Evolutionary conservation across 2,329 filamentous ascomycete species (phyloP), one percentile per base, ranked within the genome.

Genomic region (Didymella keratinophila): DNA sequence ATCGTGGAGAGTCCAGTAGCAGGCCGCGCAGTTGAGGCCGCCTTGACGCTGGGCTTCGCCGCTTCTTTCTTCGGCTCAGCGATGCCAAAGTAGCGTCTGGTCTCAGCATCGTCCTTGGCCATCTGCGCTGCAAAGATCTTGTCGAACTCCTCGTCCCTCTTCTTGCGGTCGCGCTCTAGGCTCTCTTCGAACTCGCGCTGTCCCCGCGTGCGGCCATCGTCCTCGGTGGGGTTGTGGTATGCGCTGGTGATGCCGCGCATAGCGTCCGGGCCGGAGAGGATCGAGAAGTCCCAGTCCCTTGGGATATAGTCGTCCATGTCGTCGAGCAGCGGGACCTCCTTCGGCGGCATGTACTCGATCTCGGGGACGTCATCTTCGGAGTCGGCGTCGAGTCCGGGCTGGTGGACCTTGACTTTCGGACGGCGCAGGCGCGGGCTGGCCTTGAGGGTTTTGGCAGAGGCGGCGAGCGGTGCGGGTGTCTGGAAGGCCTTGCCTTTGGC

Each of bases 271-370:
- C 81, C 81, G 60, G 81, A 76, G 61, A 87, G 83, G 62, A 82
- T 79, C 18, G 61, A 81, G 56, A 84, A 82, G 9, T 79, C 78
- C 44, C 81, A 82, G 65, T 85, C 79, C 4, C 87, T 87, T 16
- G 70, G 70, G 14, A 72, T 48, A 61, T 90, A 86, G 57, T 90
- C 83, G 52, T 92, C 89, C 20, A 89, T 90, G 66, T 89, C 82
- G 69, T 91, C 91, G 0, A 86, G 85, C 11, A 87, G 79, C n/a
- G 87, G 75, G 3, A 75, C 56, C 48, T 88, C 84, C 60, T 83
- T 88, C 0, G 92, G 92, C 6, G 94, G 92, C 74, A 92, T 93
- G 75, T 96, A 97, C 81, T 98, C 95, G 60, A 94, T 87, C 53
- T 97, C 93, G 25, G 88, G 87, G 43, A 91, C 87, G 25, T 84